Evolutionary conservation across 192 early-diverging fungal species (phyloP).

Genomic region (Funneliformis mosseae): DNA sequence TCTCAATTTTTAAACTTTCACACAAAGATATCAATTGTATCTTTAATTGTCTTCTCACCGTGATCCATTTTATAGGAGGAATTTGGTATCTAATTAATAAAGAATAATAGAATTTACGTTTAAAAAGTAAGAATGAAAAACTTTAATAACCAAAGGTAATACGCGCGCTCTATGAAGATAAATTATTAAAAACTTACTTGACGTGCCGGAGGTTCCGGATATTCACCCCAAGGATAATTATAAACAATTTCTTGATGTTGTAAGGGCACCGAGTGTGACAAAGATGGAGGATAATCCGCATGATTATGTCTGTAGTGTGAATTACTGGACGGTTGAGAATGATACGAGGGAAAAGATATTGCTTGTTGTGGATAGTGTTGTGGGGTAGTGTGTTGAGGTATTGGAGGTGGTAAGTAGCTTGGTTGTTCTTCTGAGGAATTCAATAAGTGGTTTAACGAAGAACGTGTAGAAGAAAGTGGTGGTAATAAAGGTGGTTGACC

Average conservation of each 20-base stretch:
- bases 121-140: background rate
- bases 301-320: slow-evolving; percentile 16
- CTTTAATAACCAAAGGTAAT: too few relatives aligned
- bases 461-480: slow-evolving; percentile 8
- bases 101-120: background rate
- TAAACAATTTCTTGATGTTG: background rate
- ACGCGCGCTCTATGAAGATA: background rate
- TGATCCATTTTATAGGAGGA: slow-evolving; percentile 8
- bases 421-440: slow-evolving; percentile 28
- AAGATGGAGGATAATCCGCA: slow-evolving; percentile 8
- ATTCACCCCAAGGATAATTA: background rate
- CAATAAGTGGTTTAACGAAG: slow-evolving; percentile 20
- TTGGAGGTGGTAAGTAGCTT: slow-evolving; percentile 9
- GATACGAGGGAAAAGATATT: slow-evolving; percentile 2
- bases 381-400: background rate
- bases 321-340: background rate
- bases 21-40: background rate
- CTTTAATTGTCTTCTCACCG: background rate
- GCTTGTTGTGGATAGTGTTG: background rate
- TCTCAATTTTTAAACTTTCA: background rate
- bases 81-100: background rate
- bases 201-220: background rate
- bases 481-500: slow-evolving; percentile 18
- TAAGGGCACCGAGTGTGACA: background rate
- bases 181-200: background rate